Evolutionary conservation across 2,329 filamentous ascomycete genomes (phyloP), one percentile per base, ranked within the genome.

Genomic region (Diaporthe ampelina): DNA sequence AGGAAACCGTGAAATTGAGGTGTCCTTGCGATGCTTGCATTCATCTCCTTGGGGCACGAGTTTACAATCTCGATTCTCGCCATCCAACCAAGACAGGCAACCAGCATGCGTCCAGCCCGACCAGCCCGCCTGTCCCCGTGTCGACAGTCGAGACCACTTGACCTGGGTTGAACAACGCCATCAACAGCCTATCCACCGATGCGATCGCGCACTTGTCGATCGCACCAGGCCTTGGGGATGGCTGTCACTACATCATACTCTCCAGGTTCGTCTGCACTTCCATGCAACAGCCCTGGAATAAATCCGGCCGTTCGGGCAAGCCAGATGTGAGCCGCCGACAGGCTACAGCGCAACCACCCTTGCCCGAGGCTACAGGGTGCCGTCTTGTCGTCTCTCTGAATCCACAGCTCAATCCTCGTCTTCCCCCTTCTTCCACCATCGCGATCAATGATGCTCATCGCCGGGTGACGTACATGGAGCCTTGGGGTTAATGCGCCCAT

Each of bases 181-280:
- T 57, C 32, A 58, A 37, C 43, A 32, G 67, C 67, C 35, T 70
- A 40, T 61, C 45, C n/a, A 21, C 40, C 56, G 69, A 61, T 61
- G 69, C 15, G 24, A 52, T 71, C 56, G 58, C 43, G 26, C 29
- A 26, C 40, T 45, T 29, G 29, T 40, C 69, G 68, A 56, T 59
- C 56, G 68, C 40, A 19, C 50, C 68, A 37, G 26, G 29, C 56
- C 57, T 29, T 26, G 21, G 29, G 13, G 69, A 71, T 10, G 69
- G n/a, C 56, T 24, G 69, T 50, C 43, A 52, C 69, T 72, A 54
- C 69, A 72, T 63, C 69, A 72, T 63, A 54, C 32, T 26, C n/a
- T 72, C 57, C 21, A 52, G 69, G 57, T n/a, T 72, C 21, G 32
- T 61, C 13, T 37, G 17, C 35, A 2, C 45, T 63, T 48, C n/a